Conservation (phyloP, 352 stramenopile species). For the Pythium chondricola region DNA sequence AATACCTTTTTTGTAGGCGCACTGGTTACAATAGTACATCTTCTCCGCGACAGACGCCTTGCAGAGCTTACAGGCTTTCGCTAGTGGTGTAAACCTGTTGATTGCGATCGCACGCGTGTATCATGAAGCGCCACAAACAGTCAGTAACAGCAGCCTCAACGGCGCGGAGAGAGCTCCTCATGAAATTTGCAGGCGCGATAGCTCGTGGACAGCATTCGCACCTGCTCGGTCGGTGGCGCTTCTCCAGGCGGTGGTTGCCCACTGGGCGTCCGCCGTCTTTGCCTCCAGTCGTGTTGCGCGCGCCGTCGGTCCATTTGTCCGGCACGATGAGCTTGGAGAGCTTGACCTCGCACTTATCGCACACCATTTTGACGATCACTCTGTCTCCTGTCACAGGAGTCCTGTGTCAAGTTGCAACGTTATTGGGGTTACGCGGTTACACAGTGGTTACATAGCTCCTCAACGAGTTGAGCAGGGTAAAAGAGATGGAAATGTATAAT, state of each 20-base stretch:
- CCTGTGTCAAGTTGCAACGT: not conserved
- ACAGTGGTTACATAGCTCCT: not conserved
- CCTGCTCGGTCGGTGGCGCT: slow-evolving; percentile 32
- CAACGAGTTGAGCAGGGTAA: not conserved
- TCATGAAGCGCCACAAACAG: too few relatives aligned
- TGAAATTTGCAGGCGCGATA: too few relatives aligned
- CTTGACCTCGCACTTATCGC: slow-evolving; percentile 70
- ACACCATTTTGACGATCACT: slow-evolving; percentile 38
- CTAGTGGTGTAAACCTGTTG: slow-evolving; percentile 41
- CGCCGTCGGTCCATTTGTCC: slow-evolving; percentile 68
- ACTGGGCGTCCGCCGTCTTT: slow-evolving; percentile 45
- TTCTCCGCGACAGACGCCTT: slow-evolving; percentile 47
- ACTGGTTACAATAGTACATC: slow-evolving; percentile 68
- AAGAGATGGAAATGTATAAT: slow-evolving; percentile 11
- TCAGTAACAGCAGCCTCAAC: too few relatives aligned
- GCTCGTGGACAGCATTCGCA: too few relatives aligned
- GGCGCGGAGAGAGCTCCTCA: not conserved
- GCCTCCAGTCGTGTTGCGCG: slow-evolving; percentile 46
- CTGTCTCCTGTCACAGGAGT: not conserved
- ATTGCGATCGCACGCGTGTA: not conserved
- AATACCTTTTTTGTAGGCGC: slow-evolving; percentile 72
- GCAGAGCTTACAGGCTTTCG: slow-evolving; percentile 57
- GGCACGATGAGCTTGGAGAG: slow-evolving; percentile 71
- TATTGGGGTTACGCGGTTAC: not conserved
- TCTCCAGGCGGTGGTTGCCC: slow-evolving; percentile 37